These are phyloP conservation scores for Cordyceps tenuipes DNA, from an alignment of 2,329 filamentous ascomycete species.

Conservation along the genomic window DNA sequence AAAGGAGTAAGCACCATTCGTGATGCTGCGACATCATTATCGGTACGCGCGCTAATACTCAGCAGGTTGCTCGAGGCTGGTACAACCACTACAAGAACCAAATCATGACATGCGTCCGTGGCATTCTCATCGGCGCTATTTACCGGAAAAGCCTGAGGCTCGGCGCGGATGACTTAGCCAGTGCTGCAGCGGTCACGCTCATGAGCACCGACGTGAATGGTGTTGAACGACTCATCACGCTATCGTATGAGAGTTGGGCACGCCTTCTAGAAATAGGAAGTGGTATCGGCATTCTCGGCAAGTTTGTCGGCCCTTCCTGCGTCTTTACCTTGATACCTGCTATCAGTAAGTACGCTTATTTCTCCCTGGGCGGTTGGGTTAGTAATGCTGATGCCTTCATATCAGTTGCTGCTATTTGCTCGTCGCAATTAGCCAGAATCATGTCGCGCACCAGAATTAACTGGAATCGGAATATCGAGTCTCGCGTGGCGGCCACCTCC, in stretches of 20 bases:
- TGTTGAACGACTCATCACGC: background rate
- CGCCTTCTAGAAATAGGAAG: background rate
- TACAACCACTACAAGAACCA: background rate
- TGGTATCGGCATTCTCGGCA: background rate
- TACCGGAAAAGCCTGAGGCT: background rate
- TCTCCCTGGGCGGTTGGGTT: background rate
- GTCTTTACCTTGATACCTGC: background rate
- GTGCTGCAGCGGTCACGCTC: background rate
- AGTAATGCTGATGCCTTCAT: background rate
- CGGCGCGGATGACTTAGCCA: background rate
- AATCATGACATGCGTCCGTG: background rate
- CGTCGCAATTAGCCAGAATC: background rate
- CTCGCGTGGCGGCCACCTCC: background rate
- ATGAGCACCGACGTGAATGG: background rate
- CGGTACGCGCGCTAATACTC: background rate
- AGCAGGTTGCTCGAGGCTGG: background rate
- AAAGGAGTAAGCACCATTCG: background rate
- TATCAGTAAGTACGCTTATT: background rate
- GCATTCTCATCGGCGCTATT: background rate
- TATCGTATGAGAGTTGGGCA: background rate
- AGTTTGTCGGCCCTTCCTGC: background rate
- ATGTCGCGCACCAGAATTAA: background rate
- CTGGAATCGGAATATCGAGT: background rate
- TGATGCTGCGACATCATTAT: background rate
- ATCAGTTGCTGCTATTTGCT: background rate